phyloP scores from a whole-genome alignment of 495 filamentous ascomycete species.

The Aspergillus baeticus region DNA sequence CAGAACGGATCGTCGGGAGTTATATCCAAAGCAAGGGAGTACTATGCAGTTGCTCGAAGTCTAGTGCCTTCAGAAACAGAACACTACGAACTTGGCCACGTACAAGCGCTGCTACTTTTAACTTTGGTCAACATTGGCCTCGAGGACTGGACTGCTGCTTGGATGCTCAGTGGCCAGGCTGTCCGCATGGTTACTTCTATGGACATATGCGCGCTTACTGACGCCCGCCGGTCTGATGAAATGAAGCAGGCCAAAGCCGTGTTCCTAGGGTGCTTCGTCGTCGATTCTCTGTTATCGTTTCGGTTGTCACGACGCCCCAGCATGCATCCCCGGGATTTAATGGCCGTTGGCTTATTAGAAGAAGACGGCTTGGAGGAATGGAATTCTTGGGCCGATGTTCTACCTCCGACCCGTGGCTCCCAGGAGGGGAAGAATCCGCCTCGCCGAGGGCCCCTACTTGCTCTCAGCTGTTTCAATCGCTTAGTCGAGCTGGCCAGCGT shows the following conservation, averaged over 20 bases:
- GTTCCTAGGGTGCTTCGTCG: conserved; percentile 61
- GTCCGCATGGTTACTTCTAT: conserved; percentile 56
- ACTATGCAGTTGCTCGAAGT: conserved; percentile 57
- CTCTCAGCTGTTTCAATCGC: conserved; percentile 63
- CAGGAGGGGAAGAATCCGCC: conserved; percentile 36
- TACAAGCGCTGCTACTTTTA: conserved; percentile 63
- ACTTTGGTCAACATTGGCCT: conserved; percentile 58
- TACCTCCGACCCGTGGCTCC: conserved; percentile 35
- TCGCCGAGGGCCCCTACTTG: conserved; percentile 51
- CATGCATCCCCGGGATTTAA: conserved; percentile 49
- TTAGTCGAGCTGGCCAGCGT: conserved; percentile 49
- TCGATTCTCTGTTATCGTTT: conserved; percentile 64
- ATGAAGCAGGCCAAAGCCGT: conserved; percentile 47
- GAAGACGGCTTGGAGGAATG: conserved; percentile 72
- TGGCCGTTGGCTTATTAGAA: conserved; percentile 43
- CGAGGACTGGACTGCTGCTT: conserved; percentile 54
- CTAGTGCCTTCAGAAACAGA: conserved; percentile 61
- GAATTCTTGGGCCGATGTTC: conserved; percentile 64
- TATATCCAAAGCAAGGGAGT: conserved; percentile 34
- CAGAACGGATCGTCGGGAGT: conserved; percentile 22
- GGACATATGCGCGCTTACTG: conserved; percentile 33
- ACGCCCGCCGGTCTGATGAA: conserved; percentile 37
- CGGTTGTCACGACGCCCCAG: conserved; percentile 52
- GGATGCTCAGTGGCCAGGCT: conserved; percentile 62
- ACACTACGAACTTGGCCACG: conserved; percentile 56